Conservation (phyloP, 768 basidiomycete species). For the Pholiota molesta region DNA sequence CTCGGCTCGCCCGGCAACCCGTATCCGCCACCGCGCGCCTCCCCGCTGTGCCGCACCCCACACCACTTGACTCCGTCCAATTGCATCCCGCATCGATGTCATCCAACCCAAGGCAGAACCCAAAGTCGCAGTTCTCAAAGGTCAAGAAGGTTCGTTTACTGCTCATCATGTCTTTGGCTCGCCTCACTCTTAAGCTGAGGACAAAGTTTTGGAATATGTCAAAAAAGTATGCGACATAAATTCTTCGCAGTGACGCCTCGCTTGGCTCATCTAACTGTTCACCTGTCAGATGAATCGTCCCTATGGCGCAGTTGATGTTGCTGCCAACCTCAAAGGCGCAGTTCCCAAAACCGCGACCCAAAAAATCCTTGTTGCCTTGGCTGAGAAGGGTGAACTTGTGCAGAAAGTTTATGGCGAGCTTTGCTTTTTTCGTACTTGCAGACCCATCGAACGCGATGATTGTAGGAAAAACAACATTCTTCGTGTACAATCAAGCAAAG, state of each 20-base stretch:
- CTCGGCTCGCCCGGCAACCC: constrained; percentile 9
- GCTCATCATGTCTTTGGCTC: not conserved
- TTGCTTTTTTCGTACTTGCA: constrained; percentile 8
- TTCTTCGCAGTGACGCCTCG: not conserved
- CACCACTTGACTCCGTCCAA: constrained; percentile 14
- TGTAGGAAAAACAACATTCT: constrained; percentile 83
- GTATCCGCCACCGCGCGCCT: not conserved
- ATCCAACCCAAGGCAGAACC: constrained; percentile 55
- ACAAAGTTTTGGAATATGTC: constrained; percentile 76
- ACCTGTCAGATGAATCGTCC: constrained; percentile 83
- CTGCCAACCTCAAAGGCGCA: constrained; percentile 88
- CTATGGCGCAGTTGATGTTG: constrained; percentile 89
- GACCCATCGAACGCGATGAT: constrained; percentile 14
- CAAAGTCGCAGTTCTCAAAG: constrained; percentile 65
- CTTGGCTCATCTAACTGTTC: not conserved
- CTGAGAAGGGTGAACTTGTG: constrained; percentile 83
- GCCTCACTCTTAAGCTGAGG: constrained; percentile 55
- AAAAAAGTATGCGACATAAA: constrained; percentile 51
- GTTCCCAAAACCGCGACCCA: constrained; percentile 84
- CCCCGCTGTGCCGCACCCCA: not conserved
- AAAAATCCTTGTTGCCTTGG: constrained; percentile 78
- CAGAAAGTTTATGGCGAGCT: constrained; percentile 81
- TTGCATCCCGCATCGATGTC: constrained; percentile 36
- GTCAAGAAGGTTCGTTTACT: constrained; percentile 63
- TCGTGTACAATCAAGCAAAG: constrained; percentile 81